Base-by-base conservation (phyloP, 768 basidiomycete species). In the Leccinum imitatum region DNA sequence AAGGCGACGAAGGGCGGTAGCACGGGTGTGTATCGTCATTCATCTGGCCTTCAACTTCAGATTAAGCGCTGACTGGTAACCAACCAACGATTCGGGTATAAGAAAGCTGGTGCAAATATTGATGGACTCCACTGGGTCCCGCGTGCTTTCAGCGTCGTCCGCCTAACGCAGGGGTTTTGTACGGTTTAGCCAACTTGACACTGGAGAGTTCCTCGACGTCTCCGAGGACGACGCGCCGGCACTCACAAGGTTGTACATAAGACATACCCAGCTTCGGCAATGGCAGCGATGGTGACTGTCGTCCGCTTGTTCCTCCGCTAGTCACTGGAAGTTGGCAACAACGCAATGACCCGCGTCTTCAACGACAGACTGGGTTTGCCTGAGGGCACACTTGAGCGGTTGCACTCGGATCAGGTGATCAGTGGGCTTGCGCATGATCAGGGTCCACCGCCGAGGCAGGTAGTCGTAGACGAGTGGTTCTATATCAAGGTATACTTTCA, bases 141-240 rank as follows among this genome's bases (percentile, higher is more conserved):
- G 31, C 23, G 3, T 19, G 50, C 53, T 37, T 17, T 17, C 37
- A 17, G 37, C 7, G 7, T 39, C 15, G 39, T 39, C 9, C 39
- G 37, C 37, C 37, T 37, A 15, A 15, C 6, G 3, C 15, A 13
- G 39, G 39, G 39, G 39, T 39, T 39, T 39, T 39, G 8, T 39
- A 8, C 8, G 37, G 39, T 39, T 39, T 13, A 66, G 64, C 2
- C 52, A 30, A 7, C 59, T 78, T 51, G 87, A 89, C 66, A 78
- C 78, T 0, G 78, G 80, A 3, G 85, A 89, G 66, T 88, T 87
- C 69, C 76, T 89, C 59, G 88, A 87, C 65, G 70, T 89, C 33
- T 76, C 87, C 0, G 86, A 87, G 67, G 87, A 91, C 66, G 89
- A 90, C 63, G 85, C 79, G 0, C 67, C 89, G 0, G 79, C 84